Evolutionary conservation across 352 stramenopile species (phyloP), one percentile per base, ranked within the genome.

Genomic region (Phytophthora fragariaefolia): DNA sequence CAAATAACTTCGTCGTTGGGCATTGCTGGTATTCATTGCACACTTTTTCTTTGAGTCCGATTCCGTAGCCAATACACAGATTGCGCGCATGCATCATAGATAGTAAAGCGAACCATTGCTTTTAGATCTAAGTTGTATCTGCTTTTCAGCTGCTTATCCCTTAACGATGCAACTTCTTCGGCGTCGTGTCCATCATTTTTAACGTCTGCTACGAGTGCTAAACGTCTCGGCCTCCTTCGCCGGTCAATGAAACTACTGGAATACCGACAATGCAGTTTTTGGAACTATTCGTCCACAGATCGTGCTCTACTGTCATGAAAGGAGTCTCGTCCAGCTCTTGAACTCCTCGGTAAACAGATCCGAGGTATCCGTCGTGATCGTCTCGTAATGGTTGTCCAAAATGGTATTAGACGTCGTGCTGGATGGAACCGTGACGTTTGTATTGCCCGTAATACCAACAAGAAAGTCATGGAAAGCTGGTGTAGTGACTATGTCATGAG

Each of bases 211-310:
- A 64, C 23, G 1, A 64, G 46, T 7, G 57, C 57, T 2, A 64
- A 4, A 6, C 32, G 15, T n/a, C n/a, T n/a, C n/a, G n/a, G n/a
- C n/a, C n/a, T n/a, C n/a, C n/a, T n/a, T n/a, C n/a, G n/a, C n/a
- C 32, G 45, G 23, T 57, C 45, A 26, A 50, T 64, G 8, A 50
- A 56, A 0, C 12, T 15, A 18, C 27, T 3, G 56, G 56, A 5
- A 36, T 46, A 5, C 46, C 56, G 10, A 57, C 46, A 24, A 64
- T 64, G 18, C 32, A 23, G n/a, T 56, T 64, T 24, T 64, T 64
- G 0, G 45, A 30, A 2, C 7, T 56, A 18, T 64, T 56, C 1
- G 56, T 50, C 22, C 45, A 57, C 2, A 64, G 7, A 24, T 57
- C 56, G 17, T 64, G 32, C 2, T 43, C 27, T 15, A 56, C 42